Evolutionary conservation across 2,329 filamentous ascomycete species (phyloP).

Genomic region (Phialocephala subalpina): DNA sequence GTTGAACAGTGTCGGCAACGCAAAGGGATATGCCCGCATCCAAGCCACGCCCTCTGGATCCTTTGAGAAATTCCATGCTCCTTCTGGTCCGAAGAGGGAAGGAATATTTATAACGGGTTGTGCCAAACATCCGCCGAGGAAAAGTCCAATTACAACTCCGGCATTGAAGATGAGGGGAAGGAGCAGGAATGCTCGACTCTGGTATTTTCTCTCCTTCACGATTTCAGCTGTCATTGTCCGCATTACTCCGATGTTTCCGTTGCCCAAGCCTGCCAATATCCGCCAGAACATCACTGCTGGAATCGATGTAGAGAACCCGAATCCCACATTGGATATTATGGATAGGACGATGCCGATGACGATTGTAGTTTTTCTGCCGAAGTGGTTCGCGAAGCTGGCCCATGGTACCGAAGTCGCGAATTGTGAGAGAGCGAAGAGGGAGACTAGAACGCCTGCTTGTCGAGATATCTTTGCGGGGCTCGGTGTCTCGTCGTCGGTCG

Average conservation of each 20-base stretch:
- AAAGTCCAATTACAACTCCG: constrained; percentile 42
- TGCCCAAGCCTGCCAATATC: constrained; percentile 77
- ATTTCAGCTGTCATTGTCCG: constrained; percentile 77
- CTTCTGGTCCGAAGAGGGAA: constrained; percentile 50
- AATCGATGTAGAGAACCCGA: constrained; percentile 73
- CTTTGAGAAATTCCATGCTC: constrained; percentile 45
- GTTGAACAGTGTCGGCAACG: constrained; percentile 50
- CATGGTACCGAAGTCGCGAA: constrained; percentile 85
- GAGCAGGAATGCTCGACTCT: constrained; percentile 58
- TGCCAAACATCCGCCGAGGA: constrained; percentile 50
- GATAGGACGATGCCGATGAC: constrained; percentile 73
- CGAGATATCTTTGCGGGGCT: constrained; percentile 65
- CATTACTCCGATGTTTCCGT: constrained; percentile 79
- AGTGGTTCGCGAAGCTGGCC: constrained; percentile 73
- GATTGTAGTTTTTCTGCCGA: constrained; percentile 80
- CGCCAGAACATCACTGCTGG: constrained; percentile 67
- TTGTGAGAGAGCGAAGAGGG: constrained; percentile 82
- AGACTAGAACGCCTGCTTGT: constrained; percentile 80
- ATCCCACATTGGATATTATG: constrained; percentile 65
- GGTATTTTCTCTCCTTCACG: constrained; percentile 75
- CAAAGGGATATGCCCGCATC: constrained; percentile 51
- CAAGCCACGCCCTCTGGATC: constrained; percentile 48
- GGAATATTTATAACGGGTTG: constrained; percentile 49
- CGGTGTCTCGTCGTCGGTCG: constrained; percentile 42
- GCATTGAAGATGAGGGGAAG: constrained; percentile 72